Evolutionary conservation across 75 land plant genomes (phyloP), one percentile per base, ranked within the genome.

Genomic region (Larix kaempferi): DNA sequence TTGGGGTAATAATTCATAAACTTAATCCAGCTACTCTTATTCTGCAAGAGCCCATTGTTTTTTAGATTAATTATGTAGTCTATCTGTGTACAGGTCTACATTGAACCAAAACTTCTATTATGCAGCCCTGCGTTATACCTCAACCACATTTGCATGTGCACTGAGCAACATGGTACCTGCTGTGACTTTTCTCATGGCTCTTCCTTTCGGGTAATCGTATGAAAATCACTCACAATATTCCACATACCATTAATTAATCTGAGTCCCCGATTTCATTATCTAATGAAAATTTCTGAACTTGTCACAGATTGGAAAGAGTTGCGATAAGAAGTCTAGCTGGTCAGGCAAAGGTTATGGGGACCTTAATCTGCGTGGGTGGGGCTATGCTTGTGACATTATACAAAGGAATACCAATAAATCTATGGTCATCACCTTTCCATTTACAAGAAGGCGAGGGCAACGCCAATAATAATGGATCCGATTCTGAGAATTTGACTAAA

Each of bases 81-180:
- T n/a, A n/a, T 88, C 23, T 74, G 69, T 80, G 72, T 7, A 11
- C 78, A 91, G 93, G 83, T 76, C 75, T 13, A 62, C 91, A 0
- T 27, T 86, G 17, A 86, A 88, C 16, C 89, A 83, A 52, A 84
- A 79, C 65, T 74, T 89, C n/a, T 86, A 88, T 80, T 82, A 86
- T 58, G 37, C 82, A 27, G 92, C 88, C 2, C 61, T 89, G 35
- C 27, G 59, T 21, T 83, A 85, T 57, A 95, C 98, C 13, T 81
- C 93, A 13, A 83, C 96, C 19, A 91, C 93, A 12, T 86, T 91
- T 64, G 86, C 89, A 19, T 83, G 91, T 60, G 94, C 95, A 7
- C 62, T 91, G 23, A 81, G 21, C 92, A 93, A 44, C 74, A 41
- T 86, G 22, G 71, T 88, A 11, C 98, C 98, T 23, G 93, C 91